These are phyloP conservation scores for Pythium plurisporium DNA, from an alignment of 352 stramenopile species.

Conservation along the genomic window DNA sequence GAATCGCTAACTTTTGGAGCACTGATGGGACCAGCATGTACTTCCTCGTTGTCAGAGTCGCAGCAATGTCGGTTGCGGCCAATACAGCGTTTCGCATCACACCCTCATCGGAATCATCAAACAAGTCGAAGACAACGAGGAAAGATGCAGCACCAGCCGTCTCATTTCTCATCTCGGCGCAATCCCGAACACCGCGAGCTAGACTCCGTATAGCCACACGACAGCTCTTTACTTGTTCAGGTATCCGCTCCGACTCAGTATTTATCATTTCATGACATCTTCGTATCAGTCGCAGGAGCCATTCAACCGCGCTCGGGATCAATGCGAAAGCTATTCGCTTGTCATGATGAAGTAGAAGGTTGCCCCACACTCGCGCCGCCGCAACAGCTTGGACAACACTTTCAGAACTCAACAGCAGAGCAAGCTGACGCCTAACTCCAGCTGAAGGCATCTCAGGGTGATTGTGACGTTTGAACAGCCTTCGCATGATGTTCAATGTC, in stretches of 20 bases:
- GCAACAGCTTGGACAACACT: constrained; percentile 17
- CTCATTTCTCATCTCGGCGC: constrained; percentile 25
- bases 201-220: constrained; percentile 20
- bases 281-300: constrained; percentile 37
- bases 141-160: constrained; percentile 41
- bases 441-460: constrained; percentile 30
- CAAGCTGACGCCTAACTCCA: constrained; percentile 41
- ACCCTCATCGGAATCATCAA: constrained; percentile 31
- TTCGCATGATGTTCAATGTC: constrained; percentile 35
- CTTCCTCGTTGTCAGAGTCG: constrained; percentile 21
- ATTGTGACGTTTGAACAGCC: constrained; percentile 61
- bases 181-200: constrained; percentile 18
- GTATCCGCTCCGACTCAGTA: background rate
- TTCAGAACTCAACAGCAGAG: constrained; percentile 25
- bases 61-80: constrained; percentile 35
- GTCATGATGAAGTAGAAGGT: constrained; percentile 54
- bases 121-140: constrained; percentile 38
- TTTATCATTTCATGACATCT: constrained; percentile 5
- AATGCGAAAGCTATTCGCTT: constrained; percentile 45
- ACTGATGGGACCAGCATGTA: constrained; percentile 36
- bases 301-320: constrained; percentile 30
- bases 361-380: constrained; percentile 55
- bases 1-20: constrained; percentile 33
- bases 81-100: constrained; percentile 39
- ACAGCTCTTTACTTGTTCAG: constrained; percentile 1